Evolutionary conservation across 2,329 filamentous ascomycete species (phyloP).

Genomic region (Trichoderma atrobrunneum): DNA sequence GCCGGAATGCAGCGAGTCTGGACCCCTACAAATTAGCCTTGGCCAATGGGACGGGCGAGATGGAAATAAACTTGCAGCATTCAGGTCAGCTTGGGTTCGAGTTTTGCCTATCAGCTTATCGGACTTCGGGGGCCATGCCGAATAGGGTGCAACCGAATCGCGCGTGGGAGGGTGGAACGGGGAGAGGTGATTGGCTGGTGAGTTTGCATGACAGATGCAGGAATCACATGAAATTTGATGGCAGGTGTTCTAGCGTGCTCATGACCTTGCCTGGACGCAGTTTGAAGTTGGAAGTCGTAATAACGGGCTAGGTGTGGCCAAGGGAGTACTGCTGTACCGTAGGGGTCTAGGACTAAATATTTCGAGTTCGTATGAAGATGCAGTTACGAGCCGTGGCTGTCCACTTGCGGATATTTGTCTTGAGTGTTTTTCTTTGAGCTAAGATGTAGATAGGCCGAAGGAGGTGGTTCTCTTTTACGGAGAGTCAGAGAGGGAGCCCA

Average conservation of each 20-base stretch:
- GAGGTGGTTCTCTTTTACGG: too few relatives aligned
- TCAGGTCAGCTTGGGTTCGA: not conserved
- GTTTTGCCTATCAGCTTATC: slow-evolving; percentile 17
- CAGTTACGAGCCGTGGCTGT: not conserved
- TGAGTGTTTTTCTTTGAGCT: not conserved
- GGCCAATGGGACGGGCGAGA: not conserved
- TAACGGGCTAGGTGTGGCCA: not conserved
- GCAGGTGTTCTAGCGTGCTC: not conserved
- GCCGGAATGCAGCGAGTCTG: not conserved
- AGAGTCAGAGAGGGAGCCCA: not conserved
- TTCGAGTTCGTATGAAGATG: not conserved
- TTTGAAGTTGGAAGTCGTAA: not conserved
- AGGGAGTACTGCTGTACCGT: not conserved
- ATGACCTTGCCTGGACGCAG: not conserved
- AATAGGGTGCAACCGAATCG: not conserved
- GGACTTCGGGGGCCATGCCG: not conserved
- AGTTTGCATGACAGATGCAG: not conserved
- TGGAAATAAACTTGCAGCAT: slow-evolving; percentile 16
- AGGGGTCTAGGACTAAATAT: not conserved
- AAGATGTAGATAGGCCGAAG: not conserved
- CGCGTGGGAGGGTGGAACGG: not conserved
- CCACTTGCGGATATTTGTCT: not conserved
- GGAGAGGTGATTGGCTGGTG: not conserved
- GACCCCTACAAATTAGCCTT: not conserved
- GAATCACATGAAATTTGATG: slow-evolving; percentile 16